Percentiles rank a stretch among this genome's conserved stretches.
Conservation (phyloP, 768 basidiomycete species). For the Kwoniella dendrophila region DNA sequence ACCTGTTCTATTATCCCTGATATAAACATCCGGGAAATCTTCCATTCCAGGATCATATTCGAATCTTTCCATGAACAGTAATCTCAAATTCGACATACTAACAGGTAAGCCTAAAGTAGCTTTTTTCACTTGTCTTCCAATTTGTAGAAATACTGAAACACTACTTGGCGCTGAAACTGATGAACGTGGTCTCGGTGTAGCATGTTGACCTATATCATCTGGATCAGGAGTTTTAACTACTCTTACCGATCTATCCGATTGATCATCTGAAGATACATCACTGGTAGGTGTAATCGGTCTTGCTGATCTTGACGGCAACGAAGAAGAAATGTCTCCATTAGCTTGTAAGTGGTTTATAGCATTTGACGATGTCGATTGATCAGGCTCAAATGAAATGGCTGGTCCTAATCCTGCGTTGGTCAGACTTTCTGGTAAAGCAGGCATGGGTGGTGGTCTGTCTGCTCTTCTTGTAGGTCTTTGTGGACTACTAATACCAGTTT, state of each 20-base stretch:
- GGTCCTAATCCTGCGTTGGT: slow-evolving; percentile 7
- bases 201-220: slow-evolving; percentile 24
- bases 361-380: neutral
- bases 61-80: slow-evolving; percentile 93
- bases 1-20: slow-evolving; percentile 86
- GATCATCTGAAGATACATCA: slow-evolving; percentile 8
- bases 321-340: neutral
- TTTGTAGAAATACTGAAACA: slow-evolving; percentile 80
- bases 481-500: slow-evolving; percentile 31
- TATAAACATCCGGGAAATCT: slow-evolving; percentile 93
- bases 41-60: slow-evolving; percentile 89
- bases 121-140: slow-evolving; percentile 89
- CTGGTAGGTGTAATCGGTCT: slow-evolving; percentile 6
- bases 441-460: slow-evolving; percentile 45
- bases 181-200: slow-evolving; percentile 17
- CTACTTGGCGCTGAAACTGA: slow-evolving; percentile 31
- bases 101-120: slow-evolving; percentile 67
- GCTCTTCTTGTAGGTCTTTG: slow-evolving; percentile 44
- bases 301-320: neutral
- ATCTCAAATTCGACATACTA: slow-evolving; percentile 72
- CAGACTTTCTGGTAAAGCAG: slow-evolving; percentile 41
- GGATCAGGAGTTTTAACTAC: slow-evolving; percentile 37
- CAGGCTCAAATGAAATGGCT: neutral
- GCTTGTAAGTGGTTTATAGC: slow-evolving; percentile 6
- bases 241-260: slow-evolving; percentile 19